phyloP scores from a whole-genome alignment of 108 stramenopile genomes.

The Pseudonitzschia pungens region DNA sequence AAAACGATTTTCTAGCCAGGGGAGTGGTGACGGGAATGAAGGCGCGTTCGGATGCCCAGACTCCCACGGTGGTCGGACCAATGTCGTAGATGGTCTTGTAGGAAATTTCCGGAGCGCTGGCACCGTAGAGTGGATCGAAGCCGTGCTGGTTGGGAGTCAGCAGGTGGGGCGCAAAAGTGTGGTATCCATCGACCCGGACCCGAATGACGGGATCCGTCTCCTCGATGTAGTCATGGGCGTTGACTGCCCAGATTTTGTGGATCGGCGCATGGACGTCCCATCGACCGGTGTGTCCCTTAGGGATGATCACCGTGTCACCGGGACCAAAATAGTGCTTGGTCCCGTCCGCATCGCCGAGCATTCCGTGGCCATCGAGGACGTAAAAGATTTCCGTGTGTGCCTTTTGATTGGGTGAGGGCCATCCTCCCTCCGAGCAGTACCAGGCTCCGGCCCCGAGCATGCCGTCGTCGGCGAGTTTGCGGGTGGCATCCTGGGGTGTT shows the following conservation, averaged over 20 bases:
- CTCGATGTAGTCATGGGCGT: conserved; percentile 28
- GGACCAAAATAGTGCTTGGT: conserved; percentile 61
- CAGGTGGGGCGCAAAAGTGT: conserved; percentile 34
- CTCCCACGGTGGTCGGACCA: conserved; percentile 57
- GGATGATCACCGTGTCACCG: conserved; percentile 72
- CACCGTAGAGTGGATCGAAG: conserved; percentile 32
- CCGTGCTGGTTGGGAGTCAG: conserved; percentile 16
- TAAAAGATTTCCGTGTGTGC: conserved; percentile 65
- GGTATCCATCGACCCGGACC: conserved; percentile 43
- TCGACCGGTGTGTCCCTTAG: conserved; percentile 65
- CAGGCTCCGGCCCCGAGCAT: conserved; percentile 49
- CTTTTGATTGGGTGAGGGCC: conserved; percentile 53
- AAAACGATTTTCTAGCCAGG: conserved; percentile 29
- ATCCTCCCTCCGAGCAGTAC: conserved; percentile 69
- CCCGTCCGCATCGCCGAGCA: conserved; percentile 59
- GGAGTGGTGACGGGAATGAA: conserved; percentile 40
- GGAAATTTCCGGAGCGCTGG: conserved; percentile 6
- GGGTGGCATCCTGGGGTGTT: conserved; percentile 52
- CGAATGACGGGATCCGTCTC: conserved; percentile 29
- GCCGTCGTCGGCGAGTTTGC: conserved; percentile 34
- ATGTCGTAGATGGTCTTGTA: conserved; percentile 47
- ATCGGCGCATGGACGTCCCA: conserved; percentile 67
- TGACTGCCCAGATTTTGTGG: conserved; percentile 74
- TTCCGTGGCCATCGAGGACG: conserved; percentile 61
- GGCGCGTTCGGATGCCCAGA: conserved; percentile 37